Percentiles rank a stretch among this genome's conserved stretches.
Conservation (phyloP, 768 basidiomycete species). For the Multifurca ochricompacta region DNA sequence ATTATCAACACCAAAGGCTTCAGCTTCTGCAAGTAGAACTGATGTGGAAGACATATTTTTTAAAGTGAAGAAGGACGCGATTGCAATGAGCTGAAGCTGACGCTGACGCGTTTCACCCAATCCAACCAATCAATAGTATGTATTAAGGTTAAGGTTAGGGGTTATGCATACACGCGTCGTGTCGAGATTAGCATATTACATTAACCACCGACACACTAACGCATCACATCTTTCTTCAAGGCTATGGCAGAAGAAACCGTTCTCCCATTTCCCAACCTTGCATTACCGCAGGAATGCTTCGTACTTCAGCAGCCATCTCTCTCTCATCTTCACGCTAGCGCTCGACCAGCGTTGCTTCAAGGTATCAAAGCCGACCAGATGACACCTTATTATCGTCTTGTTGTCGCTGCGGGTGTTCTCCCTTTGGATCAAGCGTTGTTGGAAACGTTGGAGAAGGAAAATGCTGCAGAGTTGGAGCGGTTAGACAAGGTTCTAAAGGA, state of each 20-base stretch:
- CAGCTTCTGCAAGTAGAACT: conserved; percentile 51
- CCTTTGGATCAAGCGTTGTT: conserved; percentile 47
- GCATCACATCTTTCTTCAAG: too few relatives aligned
- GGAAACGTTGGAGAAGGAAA: conserved; percentile 55
- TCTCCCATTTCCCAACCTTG: conserved; percentile 80
- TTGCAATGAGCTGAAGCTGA: background rate
- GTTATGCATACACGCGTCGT: conserved; percentile 19
- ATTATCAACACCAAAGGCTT: conserved; percentile 36
- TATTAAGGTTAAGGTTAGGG: conserved; percentile 18
- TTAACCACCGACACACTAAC: background rate
- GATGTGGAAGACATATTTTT: conserved; percentile 28
- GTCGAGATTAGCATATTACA: conserved; percentile 1
- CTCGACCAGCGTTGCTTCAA: conserved; percentile 55
- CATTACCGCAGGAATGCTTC: conserved; percentile 73
- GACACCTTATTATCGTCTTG: conserved; percentile 70
- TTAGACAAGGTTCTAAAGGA: conserved; percentile 76
- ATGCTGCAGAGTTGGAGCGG: conserved; percentile 61
- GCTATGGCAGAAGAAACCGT: conserved; percentile 79
- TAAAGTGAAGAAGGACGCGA: background rate
- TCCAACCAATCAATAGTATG: too few relatives aligned
- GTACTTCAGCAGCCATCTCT: conserved; percentile 58
- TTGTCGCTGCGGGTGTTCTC: conserved; percentile 45
- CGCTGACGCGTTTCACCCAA: conserved; percentile 10
- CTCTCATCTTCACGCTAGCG: conserved; percentile 55
- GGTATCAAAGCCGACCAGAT: conserved; percentile 82